Evolutionary conservation across 148 eudicot species (phyloP), one percentile per base, ranked within the genome.

Genomic region (Hydrangea macrophylla): DNA sequence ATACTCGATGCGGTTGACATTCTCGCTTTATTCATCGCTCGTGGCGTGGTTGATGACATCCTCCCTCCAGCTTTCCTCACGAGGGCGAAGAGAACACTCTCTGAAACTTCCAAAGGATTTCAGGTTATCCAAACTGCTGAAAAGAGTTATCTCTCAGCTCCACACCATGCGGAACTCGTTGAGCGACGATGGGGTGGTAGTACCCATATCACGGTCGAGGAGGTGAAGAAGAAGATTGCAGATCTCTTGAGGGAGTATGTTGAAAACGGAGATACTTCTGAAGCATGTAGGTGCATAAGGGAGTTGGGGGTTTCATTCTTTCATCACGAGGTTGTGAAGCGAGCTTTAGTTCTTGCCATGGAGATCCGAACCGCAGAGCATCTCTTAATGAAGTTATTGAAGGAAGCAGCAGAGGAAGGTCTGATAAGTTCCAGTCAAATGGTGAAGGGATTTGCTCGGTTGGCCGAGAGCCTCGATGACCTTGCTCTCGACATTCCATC

Each of bases 141-240:
- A 69, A 93, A 93, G 79, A 93, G 98, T 81, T 90, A 90, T 76
- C 96, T 93, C 44, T 93, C 98, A 12, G 98, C 98, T 67, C 98
- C 98, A 17, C 98, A 93, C 70, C 98, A 93, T 81, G 98, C 98
- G 0, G 98, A 93, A 76, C 90, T 93, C 9, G 90, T 93, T 2
- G 98, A 93, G 75, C 78, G 87, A 51, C 79, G 90, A 58, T 93
- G 98, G 98, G 98, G 98, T 26, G 98, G 98, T 39, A 83, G 83
- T 64, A 93, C 98, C 57, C 95, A 86, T 36, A 73, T 88, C 18
- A 86, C 96, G 1, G 96, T 85, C 17, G 98, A 93, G 76, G 98
- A 93, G 81, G 97, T 88, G 58, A 93, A 90, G 85, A 93, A 85
- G 70, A 86, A 85, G 77, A 93, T 93, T 62, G 61, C 89, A 24